Percentiles rank a stretch among this genome's conserved stretches.
These are phyloP conservation scores for Pseudocercospora pini-densiflorae DNA, from an alignment of 2,329 filamentous ascomycete genomes.

Conservation along the genomic window DNA sequence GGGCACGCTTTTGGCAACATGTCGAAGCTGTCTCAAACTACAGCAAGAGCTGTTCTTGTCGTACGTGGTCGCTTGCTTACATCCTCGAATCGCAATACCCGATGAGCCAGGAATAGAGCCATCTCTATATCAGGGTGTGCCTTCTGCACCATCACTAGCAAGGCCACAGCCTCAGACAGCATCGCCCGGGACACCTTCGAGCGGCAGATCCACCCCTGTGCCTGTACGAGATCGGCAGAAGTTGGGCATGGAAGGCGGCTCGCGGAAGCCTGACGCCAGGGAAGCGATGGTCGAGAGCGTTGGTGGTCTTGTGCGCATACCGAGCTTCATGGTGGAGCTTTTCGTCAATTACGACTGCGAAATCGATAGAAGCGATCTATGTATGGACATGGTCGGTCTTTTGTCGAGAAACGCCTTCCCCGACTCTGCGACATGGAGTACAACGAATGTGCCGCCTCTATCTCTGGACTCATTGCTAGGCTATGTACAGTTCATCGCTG, in stretches of 20 bases:
- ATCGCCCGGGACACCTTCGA: constrained; percentile 59
- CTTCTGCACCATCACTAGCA: constrained; percentile 84
- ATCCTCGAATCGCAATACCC: constrained; percentile 93
- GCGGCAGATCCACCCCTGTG: constrained; percentile 86
- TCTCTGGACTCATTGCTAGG: constrained; percentile 90
- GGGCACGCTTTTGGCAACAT: constrained; percentile 87
- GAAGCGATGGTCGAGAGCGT: constrained; percentile 99
- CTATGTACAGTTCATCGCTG: constrained; percentile 89
- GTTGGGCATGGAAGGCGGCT: constrained; percentile 87
- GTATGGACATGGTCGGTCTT: constrained; percentile 92
- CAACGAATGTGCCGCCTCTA: constrained; percentile 92
- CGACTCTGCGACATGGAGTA: constrained; percentile 98
- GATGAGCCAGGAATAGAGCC: constrained; percentile 89
- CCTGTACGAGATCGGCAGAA: constrained; percentile 91
- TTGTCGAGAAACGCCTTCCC: constrained; percentile 93
- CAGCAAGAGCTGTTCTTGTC: constrained; percentile 96
- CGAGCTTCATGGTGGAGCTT: constrained; percentile 90
- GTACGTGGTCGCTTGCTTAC: constrained; percentile 90
- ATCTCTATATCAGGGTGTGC: constrained; percentile 88
- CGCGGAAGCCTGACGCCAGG: constrained; percentile 89
- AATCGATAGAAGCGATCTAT: constrained; percentile 85
- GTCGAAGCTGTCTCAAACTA: constrained; percentile 85
- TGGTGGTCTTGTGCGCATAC: constrained; percentile 87
- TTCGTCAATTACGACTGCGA: constrained; percentile 99
- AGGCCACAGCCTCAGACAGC: constrained; percentile 66